Evolutionary conservation across 441 rosid genomes (phyloP).

Genomic region (Syzygium malaccense): DNA sequence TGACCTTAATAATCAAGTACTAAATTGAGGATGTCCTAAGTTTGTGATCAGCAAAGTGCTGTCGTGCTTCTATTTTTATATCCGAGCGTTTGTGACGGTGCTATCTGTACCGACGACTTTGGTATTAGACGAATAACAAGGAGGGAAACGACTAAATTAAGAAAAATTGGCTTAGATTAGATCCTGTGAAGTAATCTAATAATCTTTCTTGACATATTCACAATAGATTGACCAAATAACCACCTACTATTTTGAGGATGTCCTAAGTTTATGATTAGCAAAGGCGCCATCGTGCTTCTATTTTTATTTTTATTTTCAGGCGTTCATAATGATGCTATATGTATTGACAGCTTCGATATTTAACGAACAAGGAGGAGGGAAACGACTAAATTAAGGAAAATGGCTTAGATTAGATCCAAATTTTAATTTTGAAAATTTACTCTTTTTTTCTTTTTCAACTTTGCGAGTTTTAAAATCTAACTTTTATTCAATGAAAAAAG

Average conservation of each 20-base stretch:
- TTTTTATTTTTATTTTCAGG: neutral
- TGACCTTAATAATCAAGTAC: accelerated
- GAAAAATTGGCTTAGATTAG: neutral
- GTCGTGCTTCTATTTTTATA: accelerated
- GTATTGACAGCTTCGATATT: neutral
- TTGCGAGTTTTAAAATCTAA: accelerated
- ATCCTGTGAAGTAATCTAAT: neutral
- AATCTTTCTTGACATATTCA: neutral
- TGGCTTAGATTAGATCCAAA: neutral
- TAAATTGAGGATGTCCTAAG: neutral
- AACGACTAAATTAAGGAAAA: neutral
- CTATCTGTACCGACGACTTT: accelerated
- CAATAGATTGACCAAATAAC: accelerated
- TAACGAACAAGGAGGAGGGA: accelerated
- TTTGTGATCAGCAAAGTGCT: neutral
- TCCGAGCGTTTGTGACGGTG: accelerated
- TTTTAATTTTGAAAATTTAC: neutral
- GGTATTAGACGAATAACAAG: accelerated
- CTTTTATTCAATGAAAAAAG: neutral
- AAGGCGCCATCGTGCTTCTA: neutral
- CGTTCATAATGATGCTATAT: accelerated
- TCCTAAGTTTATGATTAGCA: neutral
- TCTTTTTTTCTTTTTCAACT: too few species aligned
- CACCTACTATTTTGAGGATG: too few species aligned
- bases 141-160: neutral